Evolutionary conservation across 2,329 filamentous ascomycete genomes (phyloP), one percentile per base, ranked within the genome.

Genomic region (Sclerotiophoma versabilis): DNA sequence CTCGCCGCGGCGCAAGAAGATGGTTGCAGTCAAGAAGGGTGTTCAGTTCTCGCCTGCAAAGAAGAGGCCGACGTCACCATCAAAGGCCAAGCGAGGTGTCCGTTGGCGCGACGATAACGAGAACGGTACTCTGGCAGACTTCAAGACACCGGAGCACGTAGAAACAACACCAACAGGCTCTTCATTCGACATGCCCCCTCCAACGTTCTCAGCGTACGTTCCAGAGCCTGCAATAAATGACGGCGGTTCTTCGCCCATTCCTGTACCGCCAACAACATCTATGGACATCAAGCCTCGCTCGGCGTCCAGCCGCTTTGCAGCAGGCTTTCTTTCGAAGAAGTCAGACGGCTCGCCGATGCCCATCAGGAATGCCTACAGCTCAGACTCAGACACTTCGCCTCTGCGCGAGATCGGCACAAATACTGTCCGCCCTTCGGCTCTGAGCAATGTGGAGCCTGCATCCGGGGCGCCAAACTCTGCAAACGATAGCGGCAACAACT

Each of bases 61-160:
- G 58, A 96, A 90, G 76, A 88, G 88, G 74, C 45, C 52, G 27
- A 46, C 46, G 10, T 82, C 84, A 9, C 84, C 87, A 1, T 74
- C 75, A 30, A 84, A 84, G 64, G 58, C 79, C 49, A 92, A 92
- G 75, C 85, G 93, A 56, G 88, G 84, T 38, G 93, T 99, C 5
- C 86, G 93, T 60, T 99, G 95, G 95, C 87, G 91, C 54, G 92
- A 96, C 67, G 95, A 98, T 66, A 91, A 88, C 2, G 89, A 96
- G 69, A 87, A 93, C 45, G 93, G 92, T 20, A 87, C 88, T 0
- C 79, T 98, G 50, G 92, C 90, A 10, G 95, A 98, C 71, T 97
- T 93, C 71, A 91, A 93, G 69, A 97, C 93, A 2, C 93, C 95
- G 1, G 84, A 92, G 73, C 90, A 88, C 69, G 75, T 83, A 8